A percentile compares a stretch with the other conserved stretches of the same genome.
Conservation (phyloP, 768 basidiomycete species). For the Leccinum broughii region DNA sequence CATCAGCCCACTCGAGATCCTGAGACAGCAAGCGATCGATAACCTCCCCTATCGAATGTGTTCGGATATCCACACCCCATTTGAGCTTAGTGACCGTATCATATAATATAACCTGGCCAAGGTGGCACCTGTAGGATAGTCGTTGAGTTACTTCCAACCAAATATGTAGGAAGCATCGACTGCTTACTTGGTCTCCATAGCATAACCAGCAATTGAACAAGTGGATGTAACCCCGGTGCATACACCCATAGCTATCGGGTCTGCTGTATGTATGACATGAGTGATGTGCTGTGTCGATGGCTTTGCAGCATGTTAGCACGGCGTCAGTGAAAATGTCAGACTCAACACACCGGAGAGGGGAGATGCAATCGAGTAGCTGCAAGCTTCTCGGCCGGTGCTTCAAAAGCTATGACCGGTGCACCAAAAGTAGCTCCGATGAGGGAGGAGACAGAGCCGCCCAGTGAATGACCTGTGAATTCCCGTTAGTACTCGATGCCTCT, state of each 20-base stretch:
- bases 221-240: slow-evolving; percentile 76
- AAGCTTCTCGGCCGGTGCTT: slow-evolving; percentile 73
- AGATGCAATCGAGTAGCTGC: slow-evolving; percentile 82
- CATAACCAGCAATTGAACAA: slow-evolving; percentile 85
- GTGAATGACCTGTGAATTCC: slow-evolving; percentile 54
- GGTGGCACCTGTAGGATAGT: slow-evolving; percentile 64
- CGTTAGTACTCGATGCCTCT: background rate
- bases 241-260: slow-evolving; percentile 87
- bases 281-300: slow-evolving; percentile 75
- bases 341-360: slow-evolving; percentile 67
- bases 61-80: slow-evolving; percentile 77
- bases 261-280: slow-evolving; percentile 90
- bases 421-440: slow-evolving; percentile 90
- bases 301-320: slow-evolving; percentile 34
- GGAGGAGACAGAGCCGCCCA: slow-evolving; percentile 85
- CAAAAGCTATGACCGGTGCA: slow-evolving; percentile 88
- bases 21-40: slow-evolving; percentile 64
- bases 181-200: slow-evolving; percentile 66
- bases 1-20: slow-evolving; percentile 51
- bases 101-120: slow-evolving; percentile 78
- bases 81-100: slow-evolving; percentile 81
- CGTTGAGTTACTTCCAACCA: background rate
- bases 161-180: background rate
- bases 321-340: background rate
- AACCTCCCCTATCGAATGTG: slow-evolving; percentile 68